phyloP scores from a whole-genome alignment of 441 rosid genomes.

The Adansonia gregorii region DNA sequence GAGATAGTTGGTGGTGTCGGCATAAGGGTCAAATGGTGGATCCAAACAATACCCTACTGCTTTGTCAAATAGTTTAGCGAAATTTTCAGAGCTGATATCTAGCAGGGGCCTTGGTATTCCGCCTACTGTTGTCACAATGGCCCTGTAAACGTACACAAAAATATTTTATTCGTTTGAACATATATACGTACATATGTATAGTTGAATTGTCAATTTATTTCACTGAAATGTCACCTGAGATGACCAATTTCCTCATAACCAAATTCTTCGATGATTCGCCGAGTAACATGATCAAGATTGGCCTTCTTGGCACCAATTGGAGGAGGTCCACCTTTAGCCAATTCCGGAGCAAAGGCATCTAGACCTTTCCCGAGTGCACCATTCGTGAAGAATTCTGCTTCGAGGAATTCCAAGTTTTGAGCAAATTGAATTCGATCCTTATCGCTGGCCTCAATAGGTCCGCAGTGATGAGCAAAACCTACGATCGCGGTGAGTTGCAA shows the following conservation, averaged over 20 bases:
- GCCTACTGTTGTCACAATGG: slow-evolving; percentile 53
- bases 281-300: slow-evolving; percentile 47
- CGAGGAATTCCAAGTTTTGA: slow-evolving; percentile 61
- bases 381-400: slow-evolving; percentile 56
- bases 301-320: slow-evolving; percentile 58
- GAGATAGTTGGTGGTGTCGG: slow-evolving; percentile 50
- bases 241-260: slow-evolving; percentile 74
- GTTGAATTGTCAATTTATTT: background rate
- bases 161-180: background rate
- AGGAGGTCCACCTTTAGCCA: slow-evolving; percentile 57
- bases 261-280: slow-evolving; percentile 55
- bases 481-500: background rate
- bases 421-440: slow-evolving; percentile 49
- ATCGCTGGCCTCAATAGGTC: slow-evolving; percentile 43
- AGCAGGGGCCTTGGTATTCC: slow-evolving; percentile 60
- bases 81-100: slow-evolving; percentile 44
- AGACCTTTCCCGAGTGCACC: slow-evolving; percentile 58
- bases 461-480: slow-evolving; percentile 15
- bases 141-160: slow-evolving; percentile 39
- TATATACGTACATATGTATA: background rate
- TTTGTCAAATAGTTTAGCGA: slow-evolving; percentile 44
- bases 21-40: slow-evolving; percentile 69
- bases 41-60: slow-evolving; percentile 49
- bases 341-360: slow-evolving; percentile 39
- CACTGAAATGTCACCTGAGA: slow-evolving; percentile 43